phyloP scores from a whole-genome alignment of 139 green algal genomes.

The Chlorella sorokiniana region DNA sequence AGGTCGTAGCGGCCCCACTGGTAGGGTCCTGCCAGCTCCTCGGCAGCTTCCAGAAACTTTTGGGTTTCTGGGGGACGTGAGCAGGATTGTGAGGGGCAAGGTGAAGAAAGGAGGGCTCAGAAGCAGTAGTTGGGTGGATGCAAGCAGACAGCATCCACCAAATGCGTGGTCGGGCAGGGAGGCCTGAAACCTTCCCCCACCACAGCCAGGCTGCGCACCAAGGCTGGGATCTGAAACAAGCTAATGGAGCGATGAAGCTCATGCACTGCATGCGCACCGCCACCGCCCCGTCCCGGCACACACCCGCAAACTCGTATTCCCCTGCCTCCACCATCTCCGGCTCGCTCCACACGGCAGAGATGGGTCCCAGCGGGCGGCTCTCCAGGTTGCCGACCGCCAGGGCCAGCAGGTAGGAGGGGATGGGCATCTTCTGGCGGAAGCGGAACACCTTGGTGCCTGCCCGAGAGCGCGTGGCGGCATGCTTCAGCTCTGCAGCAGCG shows the following conservation, averaged over 20 bases:
- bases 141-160: no score
- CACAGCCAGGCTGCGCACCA: no score
- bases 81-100: not conserved
- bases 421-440: constrained; percentile 57
- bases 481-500: not conserved
- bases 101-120: no score
- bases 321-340: constrained; percentile 81
- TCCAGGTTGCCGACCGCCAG: constrained; percentile 87
- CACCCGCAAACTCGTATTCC: constrained; percentile 83
- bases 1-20: constrained; percentile 94
- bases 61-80: constrained; percentile 64
- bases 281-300: not conserved
- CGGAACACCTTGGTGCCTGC: constrained; percentile 6
- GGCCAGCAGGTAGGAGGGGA: constrained; percentile 93
- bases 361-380: constrained; percentile 55
- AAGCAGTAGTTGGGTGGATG: no score
- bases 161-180: no score
- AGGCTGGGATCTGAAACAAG: no score
- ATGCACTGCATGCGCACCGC: not conserved
- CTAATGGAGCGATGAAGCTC: not conserved
- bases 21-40: constrained; percentile 86
- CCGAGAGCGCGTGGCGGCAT: not conserved
- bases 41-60: constrained; percentile 76
- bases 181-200: no score
- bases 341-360: constrained; percentile 74